A percentile compares a stretch with the other conserved stretches of the same genome.
Evolutionary conservation across 768 basidiomycete species (phyloP).

Genomic region (Lentinula boryana): DNA sequence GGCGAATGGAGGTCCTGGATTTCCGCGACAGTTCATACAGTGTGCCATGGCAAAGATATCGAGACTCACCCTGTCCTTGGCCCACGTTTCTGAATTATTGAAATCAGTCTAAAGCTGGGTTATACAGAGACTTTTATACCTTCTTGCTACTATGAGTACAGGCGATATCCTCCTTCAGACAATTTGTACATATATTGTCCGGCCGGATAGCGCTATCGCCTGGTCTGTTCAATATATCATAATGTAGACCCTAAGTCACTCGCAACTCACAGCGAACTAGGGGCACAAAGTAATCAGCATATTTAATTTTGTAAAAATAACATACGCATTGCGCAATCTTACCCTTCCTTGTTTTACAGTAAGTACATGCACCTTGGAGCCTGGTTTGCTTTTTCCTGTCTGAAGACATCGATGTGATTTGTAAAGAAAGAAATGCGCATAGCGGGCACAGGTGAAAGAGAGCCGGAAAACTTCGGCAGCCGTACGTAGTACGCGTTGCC

Average conservation of each 20-base stretch:
- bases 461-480: neutral
- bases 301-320: neutral
- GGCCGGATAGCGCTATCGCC: constrained; percentile 38
- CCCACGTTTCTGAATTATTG: constrained; percentile 30
- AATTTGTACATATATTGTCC: constrained; percentile 32
- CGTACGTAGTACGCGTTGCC: neutral
- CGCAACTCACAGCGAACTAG: neutral
- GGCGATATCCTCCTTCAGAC: constrained; percentile 23
- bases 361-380: neutral
- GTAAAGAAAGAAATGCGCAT: neutral
- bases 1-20: neutral
- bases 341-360: neutral
- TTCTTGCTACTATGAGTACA: constrained; percentile 36
- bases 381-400: neutral
- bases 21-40: neutral
- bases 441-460: neutral
- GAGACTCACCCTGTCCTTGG: constrained; percentile 26
- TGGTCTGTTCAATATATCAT: constrained; percentile 1
- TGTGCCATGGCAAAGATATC: too few species aligned
- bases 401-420: neutral
- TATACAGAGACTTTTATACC: constrained; percentile 14
- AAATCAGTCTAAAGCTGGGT: neutral
- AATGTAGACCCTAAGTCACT: too few species aligned
- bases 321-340: neutral
- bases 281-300: neutral